These are phyloP conservation scores for Coemansia sp. DNA, from an alignment of 192 early-diverging fungal genomes.

Conservation along the genomic window DNA sequence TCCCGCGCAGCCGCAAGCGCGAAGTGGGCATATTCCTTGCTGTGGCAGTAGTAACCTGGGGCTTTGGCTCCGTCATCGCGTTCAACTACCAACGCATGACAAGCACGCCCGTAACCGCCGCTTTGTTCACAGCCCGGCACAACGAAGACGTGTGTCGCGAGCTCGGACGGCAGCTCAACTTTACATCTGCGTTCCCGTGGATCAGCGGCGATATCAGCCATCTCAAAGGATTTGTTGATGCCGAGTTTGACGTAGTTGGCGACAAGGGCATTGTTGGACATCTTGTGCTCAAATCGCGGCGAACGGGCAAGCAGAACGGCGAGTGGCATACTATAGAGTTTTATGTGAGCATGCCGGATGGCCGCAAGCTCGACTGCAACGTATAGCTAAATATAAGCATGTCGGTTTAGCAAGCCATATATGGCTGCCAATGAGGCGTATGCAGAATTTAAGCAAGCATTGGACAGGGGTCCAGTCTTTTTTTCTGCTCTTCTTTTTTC, in stretches of 20 bases:
- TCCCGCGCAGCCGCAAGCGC: constrained; percentile 46
- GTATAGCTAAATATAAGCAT: background rate
- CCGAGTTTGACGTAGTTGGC: constrained; percentile 49
- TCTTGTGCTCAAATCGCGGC: constrained; percentile 48
- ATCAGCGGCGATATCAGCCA: constrained; percentile 54
- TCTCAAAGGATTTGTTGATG: constrained; percentile 51
- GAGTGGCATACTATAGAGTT: constrained; percentile 51
- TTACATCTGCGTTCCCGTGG: constrained; percentile 50
- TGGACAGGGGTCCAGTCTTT: background rate
- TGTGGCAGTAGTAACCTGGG: constrained; percentile 45
- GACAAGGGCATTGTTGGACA: constrained; percentile 34
- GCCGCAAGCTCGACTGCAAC: constrained; percentile 38
- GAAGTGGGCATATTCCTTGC: constrained; percentile 43
- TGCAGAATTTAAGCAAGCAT: background rate
- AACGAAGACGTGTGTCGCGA: constrained; percentile 31
- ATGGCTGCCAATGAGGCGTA: no score
- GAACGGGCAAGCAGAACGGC: constrained; percentile 48
- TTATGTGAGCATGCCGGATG: constrained; percentile 37
- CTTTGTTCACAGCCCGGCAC: constrained; percentile 49
- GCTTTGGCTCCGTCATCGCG: constrained; percentile 42
- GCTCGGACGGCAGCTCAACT: constrained; percentile 48
- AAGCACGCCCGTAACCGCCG: constrained; percentile 52
- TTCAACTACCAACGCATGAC: constrained; percentile 57
- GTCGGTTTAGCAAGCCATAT: background rate
- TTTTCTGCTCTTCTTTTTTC: background rate